Conservation (phyloP, 2,329 filamentous ascomycete species). For the Colletotrichum theobromicola region DNA sequence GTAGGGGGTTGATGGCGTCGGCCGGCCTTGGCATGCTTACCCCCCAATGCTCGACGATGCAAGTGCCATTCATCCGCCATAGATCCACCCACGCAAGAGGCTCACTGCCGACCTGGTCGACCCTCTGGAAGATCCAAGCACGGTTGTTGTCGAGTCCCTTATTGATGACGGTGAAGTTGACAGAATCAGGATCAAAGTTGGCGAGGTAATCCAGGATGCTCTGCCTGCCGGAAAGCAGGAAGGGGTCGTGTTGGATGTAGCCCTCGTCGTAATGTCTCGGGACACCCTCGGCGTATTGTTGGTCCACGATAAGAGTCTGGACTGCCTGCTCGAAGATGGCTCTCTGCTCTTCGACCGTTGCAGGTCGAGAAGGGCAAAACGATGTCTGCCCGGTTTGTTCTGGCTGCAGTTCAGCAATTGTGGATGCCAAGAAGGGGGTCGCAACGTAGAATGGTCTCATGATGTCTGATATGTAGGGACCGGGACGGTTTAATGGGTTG, state of each 20-base stretch:
- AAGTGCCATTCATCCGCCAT: constrained; percentile 3
- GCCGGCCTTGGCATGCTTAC: not conserved
- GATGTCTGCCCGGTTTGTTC: not conserved
- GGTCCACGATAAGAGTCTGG: not conserved
- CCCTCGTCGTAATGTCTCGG: not conserved
- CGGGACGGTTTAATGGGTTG: not conserved
- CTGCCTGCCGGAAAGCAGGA: not conserved
- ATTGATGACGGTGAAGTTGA: not conserved
- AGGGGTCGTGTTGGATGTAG: constrained; percentile 15
- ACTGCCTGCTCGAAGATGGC: not conserved
- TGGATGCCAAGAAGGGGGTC: not conserved
- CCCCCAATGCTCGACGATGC: constrained; percentile 2
- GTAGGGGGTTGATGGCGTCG: not conserved
- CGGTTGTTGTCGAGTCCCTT: not conserved
- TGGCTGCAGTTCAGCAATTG: no score
- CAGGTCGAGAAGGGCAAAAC: not conserved
- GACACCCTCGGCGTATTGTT: not conserved
- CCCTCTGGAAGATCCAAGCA: not conserved
- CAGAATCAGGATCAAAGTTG: not conserved
- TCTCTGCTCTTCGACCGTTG: not conserved
- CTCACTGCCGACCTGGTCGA: not conserved
- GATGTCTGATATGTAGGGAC: not conserved
- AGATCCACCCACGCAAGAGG: not conserved
- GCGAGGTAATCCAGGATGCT: not conserved
- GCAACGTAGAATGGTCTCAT: not conserved